These are phyloP conservation scores for Endotrypanum monterogeii DNA, from an alignment of 208 protist genomes.

Conservation along the genomic window DNA sequence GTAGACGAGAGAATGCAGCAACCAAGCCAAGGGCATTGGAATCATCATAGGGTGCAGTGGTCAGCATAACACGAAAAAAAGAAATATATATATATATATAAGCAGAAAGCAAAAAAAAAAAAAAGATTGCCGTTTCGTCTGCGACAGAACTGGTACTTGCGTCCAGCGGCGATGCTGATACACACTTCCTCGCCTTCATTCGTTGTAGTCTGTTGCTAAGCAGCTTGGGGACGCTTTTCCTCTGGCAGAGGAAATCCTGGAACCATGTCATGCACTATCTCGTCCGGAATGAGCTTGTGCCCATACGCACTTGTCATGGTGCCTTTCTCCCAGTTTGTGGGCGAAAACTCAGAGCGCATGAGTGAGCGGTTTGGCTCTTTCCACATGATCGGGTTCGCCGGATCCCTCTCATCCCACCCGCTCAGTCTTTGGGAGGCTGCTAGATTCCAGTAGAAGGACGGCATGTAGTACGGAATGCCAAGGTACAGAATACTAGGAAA, in stretches of 20 bases:
- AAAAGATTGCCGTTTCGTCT: neutral
- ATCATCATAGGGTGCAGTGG: neutral
- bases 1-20: slow-evolving; percentile 2
- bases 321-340: slow-evolving; percentile 89
- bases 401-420: slow-evolving; percentile 90
- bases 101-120: neutral
- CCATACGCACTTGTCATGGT: slow-evolving; percentile 85
- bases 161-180: neutral
- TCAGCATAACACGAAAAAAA: neutral
- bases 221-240: slow-evolving; percentile 71
- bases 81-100: too few species aligned
- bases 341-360: slow-evolving; percentile 89
- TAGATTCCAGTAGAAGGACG: slow-evolving; percentile 83
- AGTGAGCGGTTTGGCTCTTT: slow-evolving; percentile 87
- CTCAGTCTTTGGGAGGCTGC: slow-evolving; percentile 85
- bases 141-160: neutral
- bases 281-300: slow-evolving; percentile 86
- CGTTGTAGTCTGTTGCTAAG: neutral
- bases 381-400: slow-evolving; percentile 88
- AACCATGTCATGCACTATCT: slow-evolving; percentile 86
- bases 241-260: slow-evolving; percentile 90
- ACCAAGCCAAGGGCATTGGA: neutral
- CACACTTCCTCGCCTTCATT: neutral
- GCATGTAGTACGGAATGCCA: slow-evolving; percentile 79
- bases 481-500: slow-evolving; percentile 87